Conservation (phyloP, 1,284 basidiomycete genomes). For the Volvariella surrecta region DNA sequence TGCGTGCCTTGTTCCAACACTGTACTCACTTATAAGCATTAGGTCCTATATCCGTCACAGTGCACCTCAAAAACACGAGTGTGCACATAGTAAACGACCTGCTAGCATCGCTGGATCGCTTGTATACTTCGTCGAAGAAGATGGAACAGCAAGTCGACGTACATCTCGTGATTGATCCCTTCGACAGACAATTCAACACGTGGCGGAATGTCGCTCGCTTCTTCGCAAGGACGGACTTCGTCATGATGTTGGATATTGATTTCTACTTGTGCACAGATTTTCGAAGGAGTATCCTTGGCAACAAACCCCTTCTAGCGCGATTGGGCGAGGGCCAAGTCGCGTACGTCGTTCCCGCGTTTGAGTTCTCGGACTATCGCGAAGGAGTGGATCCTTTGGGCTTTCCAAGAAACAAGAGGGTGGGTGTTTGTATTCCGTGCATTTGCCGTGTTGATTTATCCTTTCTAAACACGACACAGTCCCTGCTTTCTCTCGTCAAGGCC, state of each 20-base stretch:
- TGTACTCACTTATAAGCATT: constrained; percentile 1
- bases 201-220: constrained; percentile 80
- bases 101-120: constrained; percentile 50
- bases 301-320: constrained; percentile 25
- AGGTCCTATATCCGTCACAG: constrained; percentile 79
- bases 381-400: constrained; percentile 50
- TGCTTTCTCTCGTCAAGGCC: constrained; percentile 45
- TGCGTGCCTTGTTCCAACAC: background rate
- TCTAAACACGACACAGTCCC: constrained; percentile 26
- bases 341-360: constrained; percentile 75
- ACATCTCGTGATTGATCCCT: constrained; percentile 79
- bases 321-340: constrained; percentile 49
- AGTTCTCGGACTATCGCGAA: constrained; percentile 55
- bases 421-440: constrained; percentile 1
- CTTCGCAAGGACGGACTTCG: constrained; percentile 71
- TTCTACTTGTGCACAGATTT: constrained; percentile 80
- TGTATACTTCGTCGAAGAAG: constrained; percentile 55
- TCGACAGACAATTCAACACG: constrained; percentile 77
- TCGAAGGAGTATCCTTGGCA: constrained; percentile 41
- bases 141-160: constrained; percentile 74
- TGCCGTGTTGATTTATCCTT: background rate
- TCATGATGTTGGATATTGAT: constrained; percentile 87
- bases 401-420: constrained; percentile 57
- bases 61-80: constrained; percentile 52
- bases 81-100: constrained; percentile 31